phyloP scores from a whole-genome alignment of 306 rosid species.

The Spatholobus suberectus region DNA sequence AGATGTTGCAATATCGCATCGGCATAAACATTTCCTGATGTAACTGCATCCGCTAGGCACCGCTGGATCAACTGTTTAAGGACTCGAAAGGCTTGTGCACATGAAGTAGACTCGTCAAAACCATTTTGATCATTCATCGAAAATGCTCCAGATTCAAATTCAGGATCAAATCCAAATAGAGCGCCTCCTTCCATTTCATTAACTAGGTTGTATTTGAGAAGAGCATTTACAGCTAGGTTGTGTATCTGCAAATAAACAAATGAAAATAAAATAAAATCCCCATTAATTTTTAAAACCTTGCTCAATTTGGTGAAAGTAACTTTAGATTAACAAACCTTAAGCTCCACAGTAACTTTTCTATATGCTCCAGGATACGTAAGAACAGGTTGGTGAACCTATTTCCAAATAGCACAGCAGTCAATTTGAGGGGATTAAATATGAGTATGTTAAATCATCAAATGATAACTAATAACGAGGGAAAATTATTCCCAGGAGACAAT shows the following conservation, averaged over 20 bases:
- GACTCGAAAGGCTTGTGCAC: slow-evolving; percentile 79
- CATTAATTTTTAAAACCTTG: background rate
- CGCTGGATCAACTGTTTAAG: slow-evolving; percentile 88
- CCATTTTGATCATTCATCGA: slow-evolving; percentile 57
- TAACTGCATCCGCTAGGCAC: slow-evolving; percentile 87
- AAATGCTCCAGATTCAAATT: slow-evolving; percentile 62
- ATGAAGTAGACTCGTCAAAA: slow-evolving; percentile 80
- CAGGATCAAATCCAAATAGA: slow-evolving; percentile 82
- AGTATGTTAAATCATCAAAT: slow-evolving; percentile 31
- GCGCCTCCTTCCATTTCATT: slow-evolving; percentile 99
- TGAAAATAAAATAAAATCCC: background rate
- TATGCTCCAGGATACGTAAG: slow-evolving; percentile 86
- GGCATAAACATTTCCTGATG: slow-evolving; percentile 86
- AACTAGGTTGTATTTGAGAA: slow-evolving; percentile 84
- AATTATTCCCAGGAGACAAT: slow-evolving; percentile 12
- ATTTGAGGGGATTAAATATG: slow-evolving; percentile 32
- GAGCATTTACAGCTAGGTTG: slow-evolving; percentile 89
- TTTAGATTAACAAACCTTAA: slow-evolving; percentile 66
- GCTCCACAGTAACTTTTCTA: slow-evolving; percentile 88
- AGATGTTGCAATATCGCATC: slow-evolving; percentile 89
- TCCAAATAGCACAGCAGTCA: slow-evolving; percentile 45
- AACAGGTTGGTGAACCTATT: slow-evolving; percentile 80
- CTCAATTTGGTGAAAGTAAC: slow-evolving; percentile 27
- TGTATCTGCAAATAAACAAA: slow-evolving; percentile 67
- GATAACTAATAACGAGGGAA: background rate